A percentile compares a stretch with the other conserved stretches of the same genome.
Evolutionary conservation across 139 green algal genomes (phyloP).

Genomic region (Coccomyxa sp.): DNA sequence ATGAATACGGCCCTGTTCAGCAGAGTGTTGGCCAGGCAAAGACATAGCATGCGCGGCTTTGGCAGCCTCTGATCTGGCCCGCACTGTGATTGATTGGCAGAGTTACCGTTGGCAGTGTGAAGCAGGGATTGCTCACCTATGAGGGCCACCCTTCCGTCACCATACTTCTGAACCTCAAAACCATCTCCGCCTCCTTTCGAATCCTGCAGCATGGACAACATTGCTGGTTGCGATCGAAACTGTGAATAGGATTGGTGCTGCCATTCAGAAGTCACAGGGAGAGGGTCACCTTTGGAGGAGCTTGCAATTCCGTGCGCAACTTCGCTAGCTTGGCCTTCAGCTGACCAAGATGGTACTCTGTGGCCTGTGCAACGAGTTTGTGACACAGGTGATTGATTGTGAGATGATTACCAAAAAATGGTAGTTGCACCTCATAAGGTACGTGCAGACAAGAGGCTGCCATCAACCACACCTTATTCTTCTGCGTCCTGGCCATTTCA

Average conservation of each 20-base stretch:
- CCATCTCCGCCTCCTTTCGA: slow-evolving; percentile 68
- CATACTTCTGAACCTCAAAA: slow-evolving; percentile 98
- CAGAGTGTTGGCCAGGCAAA: neutral
- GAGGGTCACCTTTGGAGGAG: slow-evolving; percentile 64
- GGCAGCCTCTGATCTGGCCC: neutral
- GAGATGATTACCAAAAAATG: neutral
- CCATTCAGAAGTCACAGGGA: neutral
- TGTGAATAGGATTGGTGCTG: neutral
- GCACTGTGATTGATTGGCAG: too few relatives aligned
- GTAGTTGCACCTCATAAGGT: neutral
- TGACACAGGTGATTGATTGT: neutral
- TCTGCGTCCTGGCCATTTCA: slow-evolving; percentile 97
- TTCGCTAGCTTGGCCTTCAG: slow-evolving; percentile 98
- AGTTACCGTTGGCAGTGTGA: too few relatives aligned
- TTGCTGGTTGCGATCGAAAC: neutral
- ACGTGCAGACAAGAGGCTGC: neutral
- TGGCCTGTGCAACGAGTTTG: slow-evolving; percentile 43
- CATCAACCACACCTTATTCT: slow-evolving; percentile 82
- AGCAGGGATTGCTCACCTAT: slow-evolving; percentile 58
- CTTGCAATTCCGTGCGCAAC: slow-evolving; percentile 92
- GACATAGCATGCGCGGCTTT: neutral
- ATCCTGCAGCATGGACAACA: slow-evolving; percentile 1
- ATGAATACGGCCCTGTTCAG: neutral
- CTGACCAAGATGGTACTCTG: slow-evolving; percentile 93
- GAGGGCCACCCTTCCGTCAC: slow-evolving; percentile 89